A percentile compares a stretch with the other conserved stretches of the same genome.
phyloP scores from a whole-genome alignment of 2,329 filamentous ascomycete genomes.

The Parasarocladium wereldwijsianum region DNA sequence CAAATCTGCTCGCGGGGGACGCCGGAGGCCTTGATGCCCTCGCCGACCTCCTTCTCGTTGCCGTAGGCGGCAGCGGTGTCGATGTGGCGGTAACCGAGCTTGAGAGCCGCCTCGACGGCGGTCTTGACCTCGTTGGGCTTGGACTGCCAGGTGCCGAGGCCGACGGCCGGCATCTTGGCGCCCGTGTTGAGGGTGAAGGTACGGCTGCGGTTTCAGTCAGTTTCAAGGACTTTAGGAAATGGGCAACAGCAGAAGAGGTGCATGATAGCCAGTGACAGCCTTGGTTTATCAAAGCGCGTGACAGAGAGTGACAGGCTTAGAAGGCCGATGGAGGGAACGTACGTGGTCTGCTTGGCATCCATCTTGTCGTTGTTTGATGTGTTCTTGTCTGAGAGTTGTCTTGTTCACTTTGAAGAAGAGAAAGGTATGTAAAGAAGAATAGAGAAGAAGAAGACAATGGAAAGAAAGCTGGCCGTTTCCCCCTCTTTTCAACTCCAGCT shows the following conservation, averaged over 20 bases:
- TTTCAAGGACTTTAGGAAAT: background rate
- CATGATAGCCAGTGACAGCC: no score
- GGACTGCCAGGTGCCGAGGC: conserved; percentile 70
- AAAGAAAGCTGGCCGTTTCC: background rate
- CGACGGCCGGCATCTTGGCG: conserved; percentile 62
- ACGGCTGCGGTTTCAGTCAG: background rate
- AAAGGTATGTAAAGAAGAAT: background rate
- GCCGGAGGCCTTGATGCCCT: conserved; percentile 47
- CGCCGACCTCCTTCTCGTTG: conserved; percentile 57
- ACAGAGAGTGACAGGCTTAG: background rate
- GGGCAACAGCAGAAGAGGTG: no score
- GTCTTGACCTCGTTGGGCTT: conserved; percentile 50
- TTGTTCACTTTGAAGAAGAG: background rate
- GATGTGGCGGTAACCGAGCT: conserved; percentile 58
- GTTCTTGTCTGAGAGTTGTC: background rate
- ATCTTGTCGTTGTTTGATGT: conserved; percentile 12
- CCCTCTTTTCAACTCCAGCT: background rate
- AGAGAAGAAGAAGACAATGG: conserved; percentile 1
- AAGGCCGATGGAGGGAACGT: conserved; percentile 5
- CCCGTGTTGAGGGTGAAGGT: conserved; percentile 61
- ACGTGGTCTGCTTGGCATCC: conserved; percentile 13
- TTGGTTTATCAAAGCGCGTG: background rate
- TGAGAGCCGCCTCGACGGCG: conserved; percentile 57
- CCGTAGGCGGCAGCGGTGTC: conserved; percentile 66
- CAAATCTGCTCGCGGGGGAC: conserved; percentile 53